Evolutionary conservation across 805 yeast genomes (phyloP).

Genomic region (Grigorovia yakushimaensis): DNA sequence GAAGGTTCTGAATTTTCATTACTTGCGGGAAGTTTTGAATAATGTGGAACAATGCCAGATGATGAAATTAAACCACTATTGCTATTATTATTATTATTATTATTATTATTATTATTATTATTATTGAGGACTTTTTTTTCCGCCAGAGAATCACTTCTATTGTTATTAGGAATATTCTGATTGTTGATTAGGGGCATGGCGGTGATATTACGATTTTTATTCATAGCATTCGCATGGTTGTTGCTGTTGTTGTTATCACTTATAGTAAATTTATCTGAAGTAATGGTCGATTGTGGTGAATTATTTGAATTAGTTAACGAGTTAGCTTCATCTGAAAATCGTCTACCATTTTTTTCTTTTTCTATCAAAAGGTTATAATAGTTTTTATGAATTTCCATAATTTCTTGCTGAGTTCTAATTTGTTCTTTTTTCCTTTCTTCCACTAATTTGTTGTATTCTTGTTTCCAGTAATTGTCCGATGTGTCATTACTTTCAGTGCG

Average conservation of each 20-base stretch:
- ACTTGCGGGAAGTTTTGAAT: not conserved
- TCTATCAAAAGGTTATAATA: constrained; percentile 5
- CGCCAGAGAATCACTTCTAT: too few species aligned
- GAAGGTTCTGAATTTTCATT: not conserved
- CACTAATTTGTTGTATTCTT: constrained; percentile 2
- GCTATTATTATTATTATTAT: not conserved
- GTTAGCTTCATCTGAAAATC: not conserved
- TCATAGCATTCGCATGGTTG: not conserved
- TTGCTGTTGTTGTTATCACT: not conserved
- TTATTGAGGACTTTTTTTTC: not conserved
- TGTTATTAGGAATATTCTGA: not conserved
- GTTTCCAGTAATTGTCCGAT: constrained; percentile 3
- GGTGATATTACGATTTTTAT: too few species aligned
- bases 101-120: not conserved
- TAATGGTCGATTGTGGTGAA: too few species aligned
- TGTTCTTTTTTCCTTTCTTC: not conserved
- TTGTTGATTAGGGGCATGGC: too few species aligned
- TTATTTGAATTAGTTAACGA: not conserved
- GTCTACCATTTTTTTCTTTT: constrained; percentile 1
- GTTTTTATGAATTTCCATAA: constrained; percentile 4
- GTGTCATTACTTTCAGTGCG: not conserved
- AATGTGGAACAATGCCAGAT: not conserved
- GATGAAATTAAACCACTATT: not conserved
- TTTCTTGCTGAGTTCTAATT: not conserved
- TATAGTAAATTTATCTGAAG: too few species aligned